A percentile compares a stretch with the other conserved stretches of the same genome.
Evolutionary conservation across 176 grass and related monocot genomes (phyloP).

Genomic region (Echinochloa phyllopogon): DNA sequence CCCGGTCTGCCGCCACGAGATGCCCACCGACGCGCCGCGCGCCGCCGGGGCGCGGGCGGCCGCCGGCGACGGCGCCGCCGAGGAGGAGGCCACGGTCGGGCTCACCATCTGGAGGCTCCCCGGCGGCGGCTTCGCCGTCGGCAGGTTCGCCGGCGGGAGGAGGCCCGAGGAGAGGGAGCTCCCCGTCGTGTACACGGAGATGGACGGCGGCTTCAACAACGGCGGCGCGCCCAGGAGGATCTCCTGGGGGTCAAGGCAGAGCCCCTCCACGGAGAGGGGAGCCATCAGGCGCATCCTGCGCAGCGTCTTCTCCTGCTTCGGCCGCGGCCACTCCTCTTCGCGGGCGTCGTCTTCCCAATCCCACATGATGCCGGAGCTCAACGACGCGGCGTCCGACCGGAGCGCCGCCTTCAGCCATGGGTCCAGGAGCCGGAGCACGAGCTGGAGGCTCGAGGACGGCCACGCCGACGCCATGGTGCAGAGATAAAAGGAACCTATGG

Average conservation of each 20-base stretch:
- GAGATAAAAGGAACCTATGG: conserved; percentile 11
- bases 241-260: conserved; percentile 78
- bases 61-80: not conserved
- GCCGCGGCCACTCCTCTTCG: not conserved
- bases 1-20: conserved; percentile 89
- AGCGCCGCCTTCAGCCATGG: conserved; percentile 50
- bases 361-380: conserved; percentile 33
- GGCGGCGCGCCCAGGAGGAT: conserved; percentile 71
- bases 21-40: conserved; percentile 58
- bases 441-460: conserved; percentile 66
- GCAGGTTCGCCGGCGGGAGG: conserved; percentile 74
- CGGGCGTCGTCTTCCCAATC: conserved; percentile 27
- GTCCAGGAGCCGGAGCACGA: conserved; percentile 62
- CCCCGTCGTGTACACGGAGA: conserved; percentile 89
- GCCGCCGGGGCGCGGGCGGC: not conserved
- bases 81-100: conserved; percentile 73
- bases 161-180: conserved; percentile 85
- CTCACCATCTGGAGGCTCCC: conserved; percentile 97
- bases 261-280: conserved; percentile 55
- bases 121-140: conserved; percentile 81
- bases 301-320: conserved; percentile 68
- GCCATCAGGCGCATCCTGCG: conserved; percentile 49
- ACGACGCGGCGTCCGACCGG: conserved; percentile 1
- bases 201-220: conserved; percentile 85
- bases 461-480: conserved; percentile 54